Evolutionary conservation across 2,329 filamentous ascomycete species (phyloP), one percentile per base, ranked within the genome.

Genomic region (Akanthomyces muscarius): DNA sequence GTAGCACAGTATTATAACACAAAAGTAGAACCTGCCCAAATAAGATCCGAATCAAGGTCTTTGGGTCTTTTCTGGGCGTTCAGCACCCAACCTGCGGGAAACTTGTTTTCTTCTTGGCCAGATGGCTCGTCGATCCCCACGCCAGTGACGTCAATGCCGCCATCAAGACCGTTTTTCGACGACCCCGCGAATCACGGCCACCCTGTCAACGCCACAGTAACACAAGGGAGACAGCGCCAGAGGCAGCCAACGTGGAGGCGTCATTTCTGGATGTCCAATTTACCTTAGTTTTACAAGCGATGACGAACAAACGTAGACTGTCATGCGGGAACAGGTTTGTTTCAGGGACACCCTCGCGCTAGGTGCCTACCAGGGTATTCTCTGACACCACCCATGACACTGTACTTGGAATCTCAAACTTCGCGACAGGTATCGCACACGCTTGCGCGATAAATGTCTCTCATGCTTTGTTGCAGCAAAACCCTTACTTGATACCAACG

Each of bases 61-160:
- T 28, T 21, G 21, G 21, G 13, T n/a, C 13, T 25, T 18, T 30
- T 21, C 36, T 28, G 3, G 4, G 23, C 7, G 21, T 21, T 44
- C 7, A 25, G 16, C 10, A 8, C 28, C 4, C 23, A 25, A 21
- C 5, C 25, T n/a, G 21, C 21, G 21, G 2, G 8, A 58, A 58
- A 58, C 61, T 52, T 63, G 61, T 38, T 53, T 58, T 57, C 21
- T 28, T 53, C 45, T 58, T 53, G 38, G 45, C 47, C 13, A 16
- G 45, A 6, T 25, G 28, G 36, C 16, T 36, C 36, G 61, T 52
- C 36, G 61, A 58, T 63, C 61, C 61, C 36, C 36, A 63, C 50
- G 47, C 23, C 61, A 58, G 65, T 69, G 68, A 69, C 68, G 66
- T 69, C 66, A 63, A 63, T 54, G 51, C 59, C 41, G 59, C 51